Evolutionary conservation across 1,139 yeast genomes (phyloP), one percentile per base, ranked within the genome.

Genomic region (Sugiyamaella sp.): DNA sequence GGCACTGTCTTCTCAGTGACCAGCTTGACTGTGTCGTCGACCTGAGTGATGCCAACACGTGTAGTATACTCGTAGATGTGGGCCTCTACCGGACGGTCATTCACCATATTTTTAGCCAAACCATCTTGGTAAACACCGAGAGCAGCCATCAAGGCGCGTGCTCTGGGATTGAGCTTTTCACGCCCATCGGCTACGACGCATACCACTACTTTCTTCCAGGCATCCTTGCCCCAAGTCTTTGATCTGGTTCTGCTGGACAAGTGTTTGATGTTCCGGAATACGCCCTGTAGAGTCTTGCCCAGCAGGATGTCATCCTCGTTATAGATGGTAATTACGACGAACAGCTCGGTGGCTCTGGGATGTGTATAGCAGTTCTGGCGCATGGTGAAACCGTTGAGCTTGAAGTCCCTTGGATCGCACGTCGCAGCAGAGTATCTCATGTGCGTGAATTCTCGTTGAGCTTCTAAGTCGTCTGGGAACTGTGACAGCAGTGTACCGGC

Each of bases 371-470:
- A 76, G 41, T 77, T 79, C 65, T 85, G 95, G 53, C 95, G 76
- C 46, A 87, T 70, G 38, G 82, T 81, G 70, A 85, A 87, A 61
- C 80, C 77, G 61, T 76, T 78, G n/a, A 68, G 65, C 41, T 69
- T 71, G 63, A 83, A 87, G 56, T 83, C 81, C 5, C 81, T 76
- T 0, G 95, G 93, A 51, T 89, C 89, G 66, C 90, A 84, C 1
- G 95, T 87, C 45, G 86, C 88, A 0, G 91, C 95, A 29, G 89
- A 83, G 71, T 87, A 87, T 60, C 95, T 75, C 86, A 87, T 81
- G 60, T 82, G 84, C 6, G 86, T 74, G 75, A 86, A 86, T 70
- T 87, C 95, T 54, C 89, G 75, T 48, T 77, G 82, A 47, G 64
- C 63, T 12, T 56, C 58, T 17, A 52, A 50, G 48, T 72, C 73